Evolutionary conservation across 331 rosid species (phyloP), one percentile per base, ranked within the genome.

Genomic region (Prunus yedoensis): DNA sequence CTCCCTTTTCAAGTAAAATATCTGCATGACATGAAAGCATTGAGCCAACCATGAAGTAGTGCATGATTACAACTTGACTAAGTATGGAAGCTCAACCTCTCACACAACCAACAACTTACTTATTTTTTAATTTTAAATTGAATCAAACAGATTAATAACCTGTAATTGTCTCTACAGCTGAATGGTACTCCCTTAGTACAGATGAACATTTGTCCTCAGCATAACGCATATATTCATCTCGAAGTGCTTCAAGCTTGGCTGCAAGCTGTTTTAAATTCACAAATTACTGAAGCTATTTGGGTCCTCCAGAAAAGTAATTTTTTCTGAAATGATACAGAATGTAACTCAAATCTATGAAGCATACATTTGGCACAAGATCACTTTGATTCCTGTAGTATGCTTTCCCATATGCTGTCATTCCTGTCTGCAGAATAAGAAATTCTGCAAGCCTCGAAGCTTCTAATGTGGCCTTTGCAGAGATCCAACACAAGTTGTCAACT

Each of bases 331-430:
- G 28, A 66, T 32, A 21, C n/a, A 32, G 23, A 83, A 56, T 77
- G 76, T 57, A 70, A 68, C 56, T 54, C 66, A 63, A 67, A 68
- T 80, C 51, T 59, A 32, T 1, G 46, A 77, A 41, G 81, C 91
- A 74, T 91, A 94, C 98, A 83, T 90, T 91, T 78, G 98, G 93
- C 83, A 94, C 90, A 78, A 94, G 96, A 82, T 94, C 98, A 77
- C 89, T 75, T 41, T 84, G 85, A 75, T 70, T 89, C 87, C 89
- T 90, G 89, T 89, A 94, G 85, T 78, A 91, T 74, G 93, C 97
- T 90, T 94, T 94, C 76, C 98, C 98, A 66, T 90, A 91, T 43
- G 97, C 97, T 63, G 98, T 94, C 98, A 91, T 91, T 86, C 98
- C 98, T 51, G 98, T 90, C 88, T 85, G 97, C 74, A 94, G 88